Base-by-base conservation (phyloP, 352 stramenopile species). In the Phytophthora melonis region DNA sequence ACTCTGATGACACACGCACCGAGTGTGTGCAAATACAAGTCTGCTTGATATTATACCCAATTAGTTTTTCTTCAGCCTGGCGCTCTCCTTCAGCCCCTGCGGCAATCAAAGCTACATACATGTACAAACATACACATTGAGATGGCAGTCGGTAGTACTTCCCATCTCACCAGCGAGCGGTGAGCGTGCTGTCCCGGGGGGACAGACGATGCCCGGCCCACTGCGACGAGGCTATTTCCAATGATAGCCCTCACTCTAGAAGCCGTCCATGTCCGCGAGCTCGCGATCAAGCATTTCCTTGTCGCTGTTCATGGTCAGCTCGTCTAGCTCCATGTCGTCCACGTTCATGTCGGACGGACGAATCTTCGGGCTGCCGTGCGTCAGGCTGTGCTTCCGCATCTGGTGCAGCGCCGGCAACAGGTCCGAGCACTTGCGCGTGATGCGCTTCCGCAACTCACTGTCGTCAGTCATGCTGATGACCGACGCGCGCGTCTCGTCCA, bases 301-400 rank as follows among this genome's bases (percentile, higher is more conserved):
- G 63, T 93, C 85, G 57, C 75, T 74, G 61, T 87, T 81, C 58
- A 91, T 85, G 18, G 82, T 88, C 43, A 82, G 60, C 36, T 81
- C 72, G 45, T 81, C 82, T 53, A 90, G 68, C 68, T 91, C 83
- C 1, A 89, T 73, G 16, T 83, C 77, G 62, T 91, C 85, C 19
- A 92, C 78, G 47, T 94, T 83, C 87, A 94, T 92, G 63, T 94
- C 87, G 5, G 85, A 92, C 5, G 78, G 81, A 39, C 84, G 85
- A 55, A 92, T 92, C 72, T 92, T 92, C 2, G 85, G 85, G 39
- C 82, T 81, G 49, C 83, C 84, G 52, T 93, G 85, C 0, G 84
- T 91, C 25, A 94, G 21, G 50, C 84, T 92, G 70, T 91, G 80
- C 63, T 92, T 92, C 27, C 88, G 86, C 86, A 94, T 92, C 69